Evolutionary conservation across 169 alveolate species (phyloP).

Genomic region (Plasmodium reichenowi): DNA sequence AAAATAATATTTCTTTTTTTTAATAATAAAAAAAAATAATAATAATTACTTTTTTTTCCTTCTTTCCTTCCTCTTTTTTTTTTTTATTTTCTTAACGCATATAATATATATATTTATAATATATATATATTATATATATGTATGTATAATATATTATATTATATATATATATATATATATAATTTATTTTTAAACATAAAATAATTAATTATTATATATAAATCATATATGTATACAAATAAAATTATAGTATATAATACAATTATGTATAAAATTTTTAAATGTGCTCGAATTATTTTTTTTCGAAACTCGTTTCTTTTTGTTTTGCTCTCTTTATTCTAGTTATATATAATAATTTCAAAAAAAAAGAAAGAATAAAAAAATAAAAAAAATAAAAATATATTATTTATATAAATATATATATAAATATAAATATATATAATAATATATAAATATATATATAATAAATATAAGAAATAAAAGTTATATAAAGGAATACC

Average conservation of each 20-base stretch:
- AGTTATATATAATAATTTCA: constrained; percentile 20
- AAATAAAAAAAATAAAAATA: constrained; percentile 2
- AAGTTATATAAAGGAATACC: too few species aligned
- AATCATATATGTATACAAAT: background rate
- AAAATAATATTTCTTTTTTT: too few species aligned
- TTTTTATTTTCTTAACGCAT: too few species aligned
- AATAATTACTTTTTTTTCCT: too few species aligned
- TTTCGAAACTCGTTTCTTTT: constrained; percentile 60
- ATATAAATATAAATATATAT: too few species aligned
- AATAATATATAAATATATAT: too few species aligned
- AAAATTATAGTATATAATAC: background rate
- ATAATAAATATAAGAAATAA: too few species aligned
- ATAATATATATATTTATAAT: too few species aligned
- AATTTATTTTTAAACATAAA: background rate
- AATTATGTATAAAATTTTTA: constrained; percentile 12
- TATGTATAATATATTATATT: background rate
- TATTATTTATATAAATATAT: constrained; percentile 1
- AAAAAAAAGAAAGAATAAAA: constrained; percentile 16
- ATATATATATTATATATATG: constrained; percentile 5
- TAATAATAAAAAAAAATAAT: too few species aligned
- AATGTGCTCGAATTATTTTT: constrained; percentile 37
- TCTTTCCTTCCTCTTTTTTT: too few species aligned
- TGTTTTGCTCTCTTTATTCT: constrained; percentile 50
- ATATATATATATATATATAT: constrained; percentile 2
- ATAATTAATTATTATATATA: constrained; percentile 12